Percentiles rank a stretch among this genome's conserved stretches.
These are phyloP conservation scores for Primulina huaijiensis DNA, from an alignment of 257 asterid genomes.

Conservation along the genomic window DNA sequence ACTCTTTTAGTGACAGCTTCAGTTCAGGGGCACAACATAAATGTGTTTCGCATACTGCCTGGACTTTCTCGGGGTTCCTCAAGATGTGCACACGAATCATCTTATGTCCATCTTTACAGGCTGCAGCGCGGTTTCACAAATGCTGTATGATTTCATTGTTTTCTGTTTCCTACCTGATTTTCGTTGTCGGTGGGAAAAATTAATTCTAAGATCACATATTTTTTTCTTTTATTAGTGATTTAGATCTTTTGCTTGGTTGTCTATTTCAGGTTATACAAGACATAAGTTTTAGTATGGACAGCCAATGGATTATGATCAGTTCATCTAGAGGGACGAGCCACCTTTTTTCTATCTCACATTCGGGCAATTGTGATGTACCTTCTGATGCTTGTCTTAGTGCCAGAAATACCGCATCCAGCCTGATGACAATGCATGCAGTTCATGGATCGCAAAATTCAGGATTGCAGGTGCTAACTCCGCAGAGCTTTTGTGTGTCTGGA, in stretches of 20 bases:
- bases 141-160: conserved; percentile 54
- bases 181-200: background rate
- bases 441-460: conserved; percentile 41
- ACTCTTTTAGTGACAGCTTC: conserved; percentile 69
- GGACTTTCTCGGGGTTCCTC: conserved; percentile 33
- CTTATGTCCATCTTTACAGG: conserved; percentile 69
- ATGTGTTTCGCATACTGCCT: conserved; percentile 71
- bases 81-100: conserved; percentile 27
- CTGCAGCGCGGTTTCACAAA: conserved; percentile 91
- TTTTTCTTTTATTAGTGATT: background rate
- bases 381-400: conserved; percentile 26
- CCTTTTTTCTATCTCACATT: conserved; percentile 75
- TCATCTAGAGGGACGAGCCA: conserved; percentile 84
- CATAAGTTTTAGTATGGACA: conserved; percentile 81
- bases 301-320: conserved; percentile 60
- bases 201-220: background rate
- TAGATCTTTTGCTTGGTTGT: conserved; percentile 11
- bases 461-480: conserved; percentile 51
- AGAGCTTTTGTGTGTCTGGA: conserved; percentile 43
- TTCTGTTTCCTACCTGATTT: background rate
- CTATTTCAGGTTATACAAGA: conserved; percentile 82
- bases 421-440: conserved; percentile 35
- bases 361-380: conserved; percentile 21
- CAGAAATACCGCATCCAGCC: conserved; percentile 31
- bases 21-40: conserved; percentile 86